A percentile compares a stretch with the other conserved stretches of the same genome.
Conservation (phyloP, 768 basidiomycete species). For the Leccinum truebloodii region DNA sequence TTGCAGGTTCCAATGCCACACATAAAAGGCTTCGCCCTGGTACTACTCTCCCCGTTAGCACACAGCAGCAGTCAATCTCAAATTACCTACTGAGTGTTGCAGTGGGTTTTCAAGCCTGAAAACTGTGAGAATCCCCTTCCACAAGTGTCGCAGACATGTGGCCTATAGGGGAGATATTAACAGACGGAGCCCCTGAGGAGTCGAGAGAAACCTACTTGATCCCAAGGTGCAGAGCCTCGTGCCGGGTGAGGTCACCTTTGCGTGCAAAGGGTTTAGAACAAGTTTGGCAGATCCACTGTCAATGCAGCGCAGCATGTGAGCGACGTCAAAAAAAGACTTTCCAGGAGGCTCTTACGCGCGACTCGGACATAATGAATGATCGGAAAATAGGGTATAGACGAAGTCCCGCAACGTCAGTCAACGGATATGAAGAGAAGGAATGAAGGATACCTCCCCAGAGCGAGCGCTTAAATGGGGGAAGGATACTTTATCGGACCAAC, state of each 20-base stretch:
- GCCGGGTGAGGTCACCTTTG: slow-evolving; percentile 62
- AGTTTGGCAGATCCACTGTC: slow-evolving; percentile 41
- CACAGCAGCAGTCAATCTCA: background rate
- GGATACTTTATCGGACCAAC: slow-evolving; percentile 13
- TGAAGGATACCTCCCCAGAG: slow-evolving; percentile 1
- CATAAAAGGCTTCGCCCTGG: slow-evolving; percentile 49
- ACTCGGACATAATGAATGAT: slow-evolving; percentile 17
- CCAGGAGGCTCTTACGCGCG: slow-evolving; percentile 20
- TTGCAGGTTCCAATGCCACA: slow-evolving; percentile 51
- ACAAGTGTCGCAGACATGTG: slow-evolving; percentile 52
- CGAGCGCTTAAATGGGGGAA: slow-evolving; percentile 22
- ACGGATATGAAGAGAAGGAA: slow-evolving; percentile 16
- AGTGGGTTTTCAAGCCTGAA: slow-evolving; percentile 62
- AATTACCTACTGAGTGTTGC: slow-evolving; percentile 61
- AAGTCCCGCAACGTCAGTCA: slow-evolving; percentile 47
- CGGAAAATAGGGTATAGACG: slow-evolving; percentile 34
- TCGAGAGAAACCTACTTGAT: slow-evolving; percentile 41
- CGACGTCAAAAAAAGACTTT: background rate
- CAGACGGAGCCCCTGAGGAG: background rate
- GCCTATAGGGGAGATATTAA: slow-evolving; percentile 38
- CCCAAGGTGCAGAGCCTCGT: slow-evolving; percentile 50
- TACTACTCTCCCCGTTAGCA: slow-evolving; percentile 37
- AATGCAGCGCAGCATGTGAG: slow-evolving; percentile 2
- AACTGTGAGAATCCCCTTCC: slow-evolving; percentile 57
- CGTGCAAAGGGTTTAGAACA: slow-evolving; percentile 56